Base-by-base conservation (phyloP, 768 basidiomycete genomes). In the Cyclocybe aegerita region DNA sequence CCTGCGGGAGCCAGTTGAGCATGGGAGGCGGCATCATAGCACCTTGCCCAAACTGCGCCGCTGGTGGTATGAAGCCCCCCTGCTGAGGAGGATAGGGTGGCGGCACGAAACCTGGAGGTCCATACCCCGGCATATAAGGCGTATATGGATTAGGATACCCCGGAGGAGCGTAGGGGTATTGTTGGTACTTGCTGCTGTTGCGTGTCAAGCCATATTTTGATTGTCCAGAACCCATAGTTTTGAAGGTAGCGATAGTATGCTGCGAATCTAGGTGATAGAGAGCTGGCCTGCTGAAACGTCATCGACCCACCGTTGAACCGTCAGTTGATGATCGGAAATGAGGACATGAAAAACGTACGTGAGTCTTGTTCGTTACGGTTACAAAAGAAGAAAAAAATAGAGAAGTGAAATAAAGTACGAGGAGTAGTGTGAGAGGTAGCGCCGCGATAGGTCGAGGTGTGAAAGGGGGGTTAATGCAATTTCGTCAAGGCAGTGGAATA, bases 1-100 rank as follows among this genome's bases (percentile, higher is more conserved):
- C 60, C 46, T 59, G 65, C 4, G 64, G 56, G 9, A 64, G 48
- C 53, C 55, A 66, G 29, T 55, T 54, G 33, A 65, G 29, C 39
- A 58, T 54, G 14, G 59, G 62, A 33, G 58, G 67, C 14, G 63
- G 66, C 16, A 63, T 49, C n/a, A 45, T 50, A 4, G 53, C 43
- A 6, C 49, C 56, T 49, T 61, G 55, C 23, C 59, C 55, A 39
- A 54, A 60, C n/a, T 33, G 15, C 44, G 51, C 53, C n/a, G 46
- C 50, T 34, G 63, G 63, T 16, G 65, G 65, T 39, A 63, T 49
- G 38, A 64, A 59, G 0, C 60, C 60, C 39, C 46, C 52, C 2
- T 48, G 60, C 37, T 46, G 29, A 31, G 52, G 58, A 16, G 37
- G 58, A 38, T 53, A 56, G 17, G 54, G 49, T 16, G 16, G 29